phyloP scores from a whole-genome alignment of 2,329 filamentous ascomycete genomes.

The Penicillium sp. region DNA sequence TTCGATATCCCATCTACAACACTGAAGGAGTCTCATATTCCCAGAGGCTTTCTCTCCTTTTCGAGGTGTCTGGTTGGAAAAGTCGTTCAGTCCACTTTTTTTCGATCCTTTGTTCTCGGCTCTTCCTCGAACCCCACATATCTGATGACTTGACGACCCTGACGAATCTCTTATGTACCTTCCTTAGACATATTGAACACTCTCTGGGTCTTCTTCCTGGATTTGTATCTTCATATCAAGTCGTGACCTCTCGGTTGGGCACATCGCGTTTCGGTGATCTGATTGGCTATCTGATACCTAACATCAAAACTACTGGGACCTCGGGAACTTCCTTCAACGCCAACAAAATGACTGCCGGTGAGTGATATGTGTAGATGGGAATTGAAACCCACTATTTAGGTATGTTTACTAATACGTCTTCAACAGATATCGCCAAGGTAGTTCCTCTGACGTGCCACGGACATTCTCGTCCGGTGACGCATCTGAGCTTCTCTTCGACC shows the following conservation, averaged over 20 bases:
- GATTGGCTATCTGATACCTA: slow-evolving; percentile 6
- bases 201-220: slow-evolving; percentile 12
- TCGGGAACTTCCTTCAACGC: slow-evolving; percentile 1
- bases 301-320: slow-evolving; percentile 4
- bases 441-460: slow-evolving; percentile 93
- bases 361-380: neutral
- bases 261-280: neutral
- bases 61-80: slow-evolving; percentile 4
- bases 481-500: slow-evolving; percentile 82
- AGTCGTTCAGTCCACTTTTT: slow-evolving; percentile 8
- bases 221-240: slow-evolving; percentile 5
- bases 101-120: slow-evolving; percentile 16
- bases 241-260: neutral
- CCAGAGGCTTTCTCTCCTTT: slow-evolving; percentile 6
- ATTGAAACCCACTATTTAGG: neutral
- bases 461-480: slow-evolving; percentile 86
- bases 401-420: neutral
- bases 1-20: slow-evolving; percentile 11
- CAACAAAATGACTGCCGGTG: slow-evolving; percentile 17
- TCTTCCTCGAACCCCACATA: slow-evolving; percentile 15
- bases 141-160: slow-evolving; percentile 40
- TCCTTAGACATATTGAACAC: slow-evolving; percentile 19
- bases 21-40: neutral
- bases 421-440: slow-evolving; percentile 52
- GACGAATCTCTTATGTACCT: slow-evolving; percentile 39